These are phyloP conservation scores for Lepidopterella palustris DNA, from an alignment of 495 filamentous ascomycete genomes.

Conservation along the genomic window DNA sequence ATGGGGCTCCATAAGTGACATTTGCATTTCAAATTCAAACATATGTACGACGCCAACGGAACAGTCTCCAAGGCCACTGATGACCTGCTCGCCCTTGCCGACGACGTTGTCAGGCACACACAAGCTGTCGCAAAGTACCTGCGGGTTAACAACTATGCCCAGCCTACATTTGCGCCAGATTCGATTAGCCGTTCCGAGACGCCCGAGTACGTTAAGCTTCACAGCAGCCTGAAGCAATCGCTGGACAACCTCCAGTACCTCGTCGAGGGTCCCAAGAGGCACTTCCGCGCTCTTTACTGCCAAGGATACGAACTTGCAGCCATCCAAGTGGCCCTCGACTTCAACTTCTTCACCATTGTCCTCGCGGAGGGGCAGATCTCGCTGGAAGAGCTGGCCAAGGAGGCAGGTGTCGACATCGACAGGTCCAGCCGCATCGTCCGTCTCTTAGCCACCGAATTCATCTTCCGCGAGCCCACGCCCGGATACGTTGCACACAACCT, in stretches of 20 bases:
- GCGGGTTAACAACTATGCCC: not conserved
- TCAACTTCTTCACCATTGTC: conserved; percentile 28
- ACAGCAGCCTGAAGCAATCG: not conserved
- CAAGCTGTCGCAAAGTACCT: not conserved
- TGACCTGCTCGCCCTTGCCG: not conserved
- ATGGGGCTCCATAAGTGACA: not conserved
- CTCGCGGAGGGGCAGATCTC: conserved; percentile 10
- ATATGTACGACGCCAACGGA: not conserved
- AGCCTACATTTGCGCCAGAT: not conserved
- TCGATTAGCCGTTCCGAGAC: not conserved
- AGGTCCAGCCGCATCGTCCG: conserved; percentile 24
- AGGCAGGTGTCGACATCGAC: conserved; percentile 29
- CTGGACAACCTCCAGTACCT: conserved; percentile 24
- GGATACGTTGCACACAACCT: conserved; percentile 1
- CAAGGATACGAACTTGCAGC: conserved; percentile 30
- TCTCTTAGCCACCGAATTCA: conserved; percentile 25
- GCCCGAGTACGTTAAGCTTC: not conserved
- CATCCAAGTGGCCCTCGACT: conserved; percentile 33
- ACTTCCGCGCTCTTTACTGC: conserved; percentile 3
- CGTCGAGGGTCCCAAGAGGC: conserved; percentile 26
- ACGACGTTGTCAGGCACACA: not conserved
- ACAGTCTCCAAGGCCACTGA: not conserved
- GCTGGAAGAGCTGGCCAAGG: conserved; percentile 20
- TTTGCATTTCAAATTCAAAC: not conserved
- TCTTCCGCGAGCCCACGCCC: conserved; percentile 28